These are phyloP conservation scores for Monosporascus sp. DNA, from an alignment of 2,329 filamentous ascomycete genomes.

Conservation along the genomic window DNA sequence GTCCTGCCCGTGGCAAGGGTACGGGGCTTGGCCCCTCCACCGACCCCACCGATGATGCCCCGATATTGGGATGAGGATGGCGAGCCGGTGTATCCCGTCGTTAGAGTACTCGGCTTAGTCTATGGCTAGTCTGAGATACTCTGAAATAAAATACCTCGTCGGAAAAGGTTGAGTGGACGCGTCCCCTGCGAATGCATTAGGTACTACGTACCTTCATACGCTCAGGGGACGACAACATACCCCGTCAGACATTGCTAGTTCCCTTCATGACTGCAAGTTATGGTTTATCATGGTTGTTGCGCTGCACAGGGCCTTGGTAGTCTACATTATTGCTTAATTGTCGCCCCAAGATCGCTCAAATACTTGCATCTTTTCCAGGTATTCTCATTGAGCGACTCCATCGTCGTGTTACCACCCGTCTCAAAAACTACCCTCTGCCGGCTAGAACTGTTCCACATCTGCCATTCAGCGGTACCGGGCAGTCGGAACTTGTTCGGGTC, in stretches of 20 bases:
- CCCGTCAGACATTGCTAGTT: too few species aligned
- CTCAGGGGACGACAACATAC: too few species aligned
- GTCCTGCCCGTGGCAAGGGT: slow-evolving; percentile 5
- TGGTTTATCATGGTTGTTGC: too few species aligned
- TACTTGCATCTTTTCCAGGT: slow-evolving; percentile 42
- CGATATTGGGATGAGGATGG: slow-evolving; percentile 15
- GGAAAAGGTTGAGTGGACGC: too few species aligned
- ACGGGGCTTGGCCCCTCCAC: neutral
- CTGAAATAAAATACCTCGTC: too few species aligned
- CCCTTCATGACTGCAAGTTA: too few species aligned
- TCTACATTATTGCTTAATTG: slow-evolving; percentile 36
- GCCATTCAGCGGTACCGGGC: slow-evolving; percentile 19
- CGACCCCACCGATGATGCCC: slow-evolving; percentile 5
- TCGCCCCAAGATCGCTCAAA: slow-evolving; percentile 41
- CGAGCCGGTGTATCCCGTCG: slow-evolving; percentile 6
- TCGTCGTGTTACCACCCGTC: slow-evolving; percentile 35
- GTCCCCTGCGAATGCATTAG: too few species aligned
- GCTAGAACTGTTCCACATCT: slow-evolving; percentile 13
- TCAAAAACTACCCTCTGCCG: slow-evolving; percentile 36
- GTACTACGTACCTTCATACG: too few species aligned
- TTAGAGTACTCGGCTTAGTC: neutral
- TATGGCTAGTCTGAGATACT: neutral
- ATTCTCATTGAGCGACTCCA: slow-evolving; percentile 36
- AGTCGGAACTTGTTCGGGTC: slow-evolving; percentile 52
- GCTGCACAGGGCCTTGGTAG: neutral